Percentiles rank a stretch among this genome's conserved stretches.
phyloP scores from a whole-genome alignment of 164 flowering plant genomes.

The Piper betle region DNA sequence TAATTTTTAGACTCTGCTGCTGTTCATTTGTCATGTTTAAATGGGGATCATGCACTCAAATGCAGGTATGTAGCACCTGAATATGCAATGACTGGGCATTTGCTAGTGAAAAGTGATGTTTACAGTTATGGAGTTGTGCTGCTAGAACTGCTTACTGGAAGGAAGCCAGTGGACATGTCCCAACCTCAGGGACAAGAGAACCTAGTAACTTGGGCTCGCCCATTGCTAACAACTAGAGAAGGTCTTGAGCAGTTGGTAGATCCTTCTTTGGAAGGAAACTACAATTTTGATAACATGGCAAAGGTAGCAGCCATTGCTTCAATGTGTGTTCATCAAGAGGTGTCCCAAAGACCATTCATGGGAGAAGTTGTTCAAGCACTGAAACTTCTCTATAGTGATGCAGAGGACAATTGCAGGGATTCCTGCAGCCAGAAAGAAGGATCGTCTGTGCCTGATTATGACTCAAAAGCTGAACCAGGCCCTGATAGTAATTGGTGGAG shows the following conservation, averaged over 20 bases:
- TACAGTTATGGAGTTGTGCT: constrained; percentile 93
- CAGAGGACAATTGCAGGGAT: constrained; percentile 59
- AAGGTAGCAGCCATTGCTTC: constrained; percentile 94
- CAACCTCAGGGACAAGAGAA: constrained; percentile 86
- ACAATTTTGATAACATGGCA: constrained; percentile 73
- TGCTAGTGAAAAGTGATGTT: constrained; percentile 91
- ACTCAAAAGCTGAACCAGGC: constrained; percentile 44
- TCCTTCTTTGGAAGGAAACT: constrained; percentile 57
- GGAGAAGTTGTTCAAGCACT: constrained; percentile 98
- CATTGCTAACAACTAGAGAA: constrained; percentile 59
- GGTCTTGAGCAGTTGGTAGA: constrained; percentile 75
- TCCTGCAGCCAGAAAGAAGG: constrained; percentile 43
- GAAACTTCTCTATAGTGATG: constrained; percentile 73
- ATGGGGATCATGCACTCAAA: not conserved
- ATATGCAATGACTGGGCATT: constrained; percentile 95
- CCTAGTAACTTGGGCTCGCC: constrained; percentile 94
- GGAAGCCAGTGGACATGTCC: constrained; percentile 89
- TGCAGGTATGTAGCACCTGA: constrained; percentile 88
- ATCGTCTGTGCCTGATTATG: constrained; percentile 60
- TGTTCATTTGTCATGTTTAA: not conserved
- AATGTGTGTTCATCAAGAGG: constrained; percentile 94
- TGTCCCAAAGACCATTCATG: constrained; percentile 89
- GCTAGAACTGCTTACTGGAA: constrained; percentile 80
- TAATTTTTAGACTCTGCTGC: not conserved
- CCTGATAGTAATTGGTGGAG: constrained; percentile 77